phyloP scores from a whole-genome alignment of 192 early-diverging fungal species.

The Rhizoclosmatium globosum region DNA sequence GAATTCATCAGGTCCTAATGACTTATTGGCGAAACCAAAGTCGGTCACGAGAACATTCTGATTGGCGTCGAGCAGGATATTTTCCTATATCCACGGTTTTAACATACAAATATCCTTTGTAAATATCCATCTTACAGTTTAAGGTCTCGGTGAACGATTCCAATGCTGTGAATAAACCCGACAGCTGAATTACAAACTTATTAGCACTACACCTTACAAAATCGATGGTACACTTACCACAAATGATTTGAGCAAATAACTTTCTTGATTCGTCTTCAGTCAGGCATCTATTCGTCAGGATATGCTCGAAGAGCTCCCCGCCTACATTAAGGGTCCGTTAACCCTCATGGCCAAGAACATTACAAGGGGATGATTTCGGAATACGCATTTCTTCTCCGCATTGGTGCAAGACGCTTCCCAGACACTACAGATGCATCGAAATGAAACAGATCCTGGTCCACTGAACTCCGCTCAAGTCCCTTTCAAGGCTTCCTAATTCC shows the following conservation, averaged over 20 bases:
- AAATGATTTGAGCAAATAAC: slow-evolving; percentile 94
- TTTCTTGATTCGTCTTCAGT: slow-evolving; percentile 92
- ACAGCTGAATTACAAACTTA: slow-evolving; percentile 66
- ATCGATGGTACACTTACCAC: slow-evolving; percentile 5
- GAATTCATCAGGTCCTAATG: slow-evolving; percentile 62
- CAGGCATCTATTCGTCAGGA: slow-evolving; percentile 92
- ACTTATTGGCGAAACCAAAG: slow-evolving; percentile 98
- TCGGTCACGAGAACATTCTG: slow-evolving; percentile 96
- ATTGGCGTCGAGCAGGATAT: slow-evolving; percentile 89
- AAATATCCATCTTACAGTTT: slow-evolving; percentile 70
- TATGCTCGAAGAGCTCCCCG: slow-evolving; percentile 98
- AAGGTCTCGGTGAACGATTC: slow-evolving; percentile 96
- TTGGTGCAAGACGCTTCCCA: too few species aligned
- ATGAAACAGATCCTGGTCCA: too few species aligned
- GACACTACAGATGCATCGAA: too few species aligned
- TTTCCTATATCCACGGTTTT: slow-evolving; percentile 65
- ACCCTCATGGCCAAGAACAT: slow-evolving; percentile 49
- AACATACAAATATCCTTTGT: neutral
- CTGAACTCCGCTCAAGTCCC: too few species aligned
- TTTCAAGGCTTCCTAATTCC: too few species aligned
- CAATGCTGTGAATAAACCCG: slow-evolving; percentile 89
- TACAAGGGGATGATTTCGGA: neutral
- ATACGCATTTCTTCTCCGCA: too few species aligned
- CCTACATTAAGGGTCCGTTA: slow-evolving; percentile 78
- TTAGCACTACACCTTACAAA: neutral